Evolutionary conservation across 1,139 yeast genomes (phyloP).

Genomic region (Saccharomyces hybrid): DNA sequence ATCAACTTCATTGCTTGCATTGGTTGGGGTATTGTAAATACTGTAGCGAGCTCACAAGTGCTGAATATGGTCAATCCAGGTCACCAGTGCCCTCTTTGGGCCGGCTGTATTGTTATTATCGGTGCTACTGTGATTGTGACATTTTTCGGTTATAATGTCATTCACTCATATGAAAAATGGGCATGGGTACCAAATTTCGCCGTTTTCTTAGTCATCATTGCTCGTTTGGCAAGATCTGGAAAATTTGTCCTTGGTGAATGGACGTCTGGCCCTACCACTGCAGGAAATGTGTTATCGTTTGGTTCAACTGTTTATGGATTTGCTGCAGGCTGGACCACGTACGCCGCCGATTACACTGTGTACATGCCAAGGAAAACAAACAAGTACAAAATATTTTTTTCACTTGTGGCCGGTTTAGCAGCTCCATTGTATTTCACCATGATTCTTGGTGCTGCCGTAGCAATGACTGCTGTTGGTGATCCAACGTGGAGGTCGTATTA

Average conservation of each 20-base stretch:
- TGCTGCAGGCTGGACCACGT: slow-evolving; percentile 93
- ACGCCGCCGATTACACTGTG: slow-evolving; percentile 86
- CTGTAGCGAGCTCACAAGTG: slow-evolving; percentile 82
- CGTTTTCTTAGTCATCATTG: slow-evolving; percentile 69
- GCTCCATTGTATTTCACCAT: slow-evolving; percentile 65
- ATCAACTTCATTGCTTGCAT: slow-evolving; percentile 80
- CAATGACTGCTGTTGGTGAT: slow-evolving; percentile 45
- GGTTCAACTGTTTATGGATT: slow-evolving; percentile 84
- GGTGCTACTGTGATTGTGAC: slow-evolving; percentile 64
- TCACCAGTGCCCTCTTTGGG: slow-evolving; percentile 75
- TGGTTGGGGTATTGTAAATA: slow-evolving; percentile 94
- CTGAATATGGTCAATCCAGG: slow-evolving; percentile 61
- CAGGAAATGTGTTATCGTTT: slow-evolving; percentile 72
- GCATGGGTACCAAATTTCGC: slow-evolving; percentile 79
- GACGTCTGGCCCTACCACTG: slow-evolving; percentile 47
- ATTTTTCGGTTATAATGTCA: slow-evolving; percentile 78
- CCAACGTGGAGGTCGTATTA: slow-evolving; percentile 41
- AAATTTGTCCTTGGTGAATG: slow-evolving; percentile 44
- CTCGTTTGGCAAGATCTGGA: slow-evolving; percentile 59
- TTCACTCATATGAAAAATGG: slow-evolving; percentile 77
- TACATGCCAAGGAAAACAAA: slow-evolving; percentile 65
- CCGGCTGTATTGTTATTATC: slow-evolving; percentile 71
- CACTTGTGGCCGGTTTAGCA: slow-evolving; percentile 55
- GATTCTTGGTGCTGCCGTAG: slow-evolving; percentile 83
- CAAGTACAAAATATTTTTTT: slow-evolving; percentile 51